Conservation (phyloP, 148 eudicot genomes). For the Beta vulgaris region DNA sequence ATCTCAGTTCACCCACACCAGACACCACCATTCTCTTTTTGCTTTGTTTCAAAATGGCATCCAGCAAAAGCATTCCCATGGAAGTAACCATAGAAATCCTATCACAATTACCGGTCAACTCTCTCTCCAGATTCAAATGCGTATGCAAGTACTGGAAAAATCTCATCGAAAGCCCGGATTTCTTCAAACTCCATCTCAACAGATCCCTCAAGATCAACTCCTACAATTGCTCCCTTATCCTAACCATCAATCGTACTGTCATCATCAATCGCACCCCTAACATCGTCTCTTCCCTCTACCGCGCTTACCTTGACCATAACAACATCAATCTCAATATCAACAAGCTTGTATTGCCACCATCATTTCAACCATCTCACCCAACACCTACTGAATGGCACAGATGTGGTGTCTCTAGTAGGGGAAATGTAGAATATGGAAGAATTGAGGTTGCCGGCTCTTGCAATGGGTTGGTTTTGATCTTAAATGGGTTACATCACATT, state of each 20-base stretch:
- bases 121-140: constrained; percentile 5
- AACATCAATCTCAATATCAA: background rate
- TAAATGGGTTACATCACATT: constrained; percentile 11
- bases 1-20: background rate
- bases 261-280: background rate
- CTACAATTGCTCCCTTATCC: constrained; percentile 17
- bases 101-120: constrained; percentile 15
- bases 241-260: background rate
- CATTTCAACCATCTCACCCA: constrained; percentile 7
- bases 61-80: constrained; percentile 13
- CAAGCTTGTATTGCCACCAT: constrained; percentile 8
- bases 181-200: constrained; percentile 16
- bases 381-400: background rate
- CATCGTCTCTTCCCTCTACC: constrained; percentile 9
- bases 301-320: constrained; percentile 12
- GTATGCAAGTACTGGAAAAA: constrained; percentile 14
- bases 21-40: background rate
- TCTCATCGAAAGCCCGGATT: constrained; percentile 5
- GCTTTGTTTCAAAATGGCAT: background rate
- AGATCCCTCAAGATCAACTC: background rate
- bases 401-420: no score
- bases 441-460: constrained; percentile 21
- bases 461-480: constrained; percentile 10
- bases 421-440: background rate
- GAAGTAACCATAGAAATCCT: constrained; percentile 9